Percentiles rank a stretch among this genome's conserved stretches.
Conservation (phyloP, 2,329 filamentous ascomycete species). For the Colletotrichum karsti region DNA sequence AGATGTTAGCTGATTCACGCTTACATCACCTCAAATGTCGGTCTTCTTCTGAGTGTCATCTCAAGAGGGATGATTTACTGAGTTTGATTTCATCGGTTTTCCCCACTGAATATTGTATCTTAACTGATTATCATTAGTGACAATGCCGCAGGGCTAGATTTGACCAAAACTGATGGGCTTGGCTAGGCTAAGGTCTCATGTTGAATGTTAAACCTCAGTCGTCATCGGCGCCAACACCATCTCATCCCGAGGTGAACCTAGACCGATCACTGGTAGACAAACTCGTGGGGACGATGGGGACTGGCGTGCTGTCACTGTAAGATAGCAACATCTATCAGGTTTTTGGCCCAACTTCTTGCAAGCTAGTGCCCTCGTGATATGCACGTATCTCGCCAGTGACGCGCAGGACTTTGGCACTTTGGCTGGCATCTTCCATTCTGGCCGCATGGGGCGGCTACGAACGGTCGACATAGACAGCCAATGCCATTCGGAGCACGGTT, state of each 20-base stretch:
- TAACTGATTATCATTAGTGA: no score
- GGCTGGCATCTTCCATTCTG: conserved; percentile 5
- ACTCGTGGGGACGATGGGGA: neutral
- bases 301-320: conserved; percentile 8
- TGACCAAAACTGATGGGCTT: neutral
- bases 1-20: neutral
- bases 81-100: no score
- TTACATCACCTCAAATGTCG: no score
- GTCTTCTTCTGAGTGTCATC: no score
- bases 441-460: conserved; percentile 6
- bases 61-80: no score
- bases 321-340: conserved; percentile 9
- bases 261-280: neutral
- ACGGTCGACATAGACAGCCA: neutral
- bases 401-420: conserved; percentile 11
- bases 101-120: no score
- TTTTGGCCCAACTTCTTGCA: neutral
- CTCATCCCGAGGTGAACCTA: neutral
- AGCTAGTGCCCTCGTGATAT: conserved; percentile 13
- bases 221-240: conserved; percentile 1
- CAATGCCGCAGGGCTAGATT: no score
- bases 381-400: conserved; percentile 20
- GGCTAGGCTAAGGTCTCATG: neutral
- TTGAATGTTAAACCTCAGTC: neutral
- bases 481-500: neutral